Conservation (phyloP, 345 rosid species). For the rapeseed (Brassica napus) region Da-Ae NC_063440.1:21975001-21975500, state of each 20-base stretch:
- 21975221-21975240: slow-evolving; percentile 63
- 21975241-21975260: slow-evolving; percentile 58
- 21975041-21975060: slow-evolving; percentile 69
- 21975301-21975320: slow-evolving; percentile 57
- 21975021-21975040: slow-evolving; percentile 46
- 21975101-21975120: slow-evolving; percentile 47
- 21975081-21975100: slow-evolving; percentile 60
- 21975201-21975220: slow-evolving; percentile 61
- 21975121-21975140: slow-evolving; percentile 50
- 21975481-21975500: slow-evolving; percentile 69
- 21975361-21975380: slow-evolving; percentile 34
- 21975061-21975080: slow-evolving; percentile 68
- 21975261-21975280: slow-evolving; percentile 53
- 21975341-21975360: slow-evolving; percentile 41
- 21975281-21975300: slow-evolving; percentile 60
- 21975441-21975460: slow-evolving; percentile 32
- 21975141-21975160: slow-evolving; percentile 63
- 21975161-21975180: slow-evolving; percentile 41
- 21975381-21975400: slow-evolving; percentile 39
- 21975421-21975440: slow-evolving; percentile 62
- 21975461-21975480: slow-evolving; percentile 51
- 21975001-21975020: slow-evolving; percentile 54
- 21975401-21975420: slow-evolving; percentile 51
- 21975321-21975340: slow-evolving; percentile 31
- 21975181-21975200: slow-evolving; percentile 59